These are phyloP conservation scores for Xylaria sp. DNA, from an alignment of 2,329 filamentous ascomycete species.

Conservation along the genomic window DNA sequence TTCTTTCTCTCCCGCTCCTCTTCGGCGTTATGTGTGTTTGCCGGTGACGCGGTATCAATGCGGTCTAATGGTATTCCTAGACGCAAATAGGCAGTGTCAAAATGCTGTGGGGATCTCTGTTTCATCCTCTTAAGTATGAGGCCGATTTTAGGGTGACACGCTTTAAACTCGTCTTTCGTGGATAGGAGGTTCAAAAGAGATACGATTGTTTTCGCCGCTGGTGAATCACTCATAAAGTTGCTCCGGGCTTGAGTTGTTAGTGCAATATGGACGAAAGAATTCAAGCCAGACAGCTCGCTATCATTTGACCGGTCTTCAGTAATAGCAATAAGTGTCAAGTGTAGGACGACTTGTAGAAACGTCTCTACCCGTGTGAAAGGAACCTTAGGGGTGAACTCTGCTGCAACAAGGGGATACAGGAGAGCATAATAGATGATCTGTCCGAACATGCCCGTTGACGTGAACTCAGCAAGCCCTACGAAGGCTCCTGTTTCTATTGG, in stretches of 20 bases:
- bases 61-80: conserved; percentile 75
- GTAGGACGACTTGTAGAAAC: conserved; percentile 88
- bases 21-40: conserved; percentile 65
- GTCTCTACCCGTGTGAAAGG: conserved; percentile 85
- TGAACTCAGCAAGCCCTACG: conserved; percentile 76
- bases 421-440: conserved; percentile 90
- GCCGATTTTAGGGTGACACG: conserved; percentile 82
- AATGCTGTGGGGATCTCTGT: conserved; percentile 77
- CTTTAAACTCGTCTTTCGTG: conserved; percentile 75
- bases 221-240: conserved; percentile 64
- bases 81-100: conserved; percentile 69
- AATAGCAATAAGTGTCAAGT: conserved; percentile 84
- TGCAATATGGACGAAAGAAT: conserved; percentile 76
- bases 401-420: conserved; percentile 75
- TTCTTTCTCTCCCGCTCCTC: conserved; percentile 85
- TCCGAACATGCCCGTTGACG: conserved; percentile 81
- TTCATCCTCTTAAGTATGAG: conserved; percentile 84
- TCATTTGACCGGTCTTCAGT: conserved; percentile 75
- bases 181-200: conserved; percentile 67
- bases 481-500: conserved; percentile 80
- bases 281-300: conserved; percentile 52
- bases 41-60: conserved; percentile 83
- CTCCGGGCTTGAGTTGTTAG: conserved; percentile 67
- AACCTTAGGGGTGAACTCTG: conserved; percentile 72
- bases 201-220: conserved; percentile 65